Conservation (phyloP, 1,284 basidiomycete species). For the Apiotrichum siamense region DNA sequence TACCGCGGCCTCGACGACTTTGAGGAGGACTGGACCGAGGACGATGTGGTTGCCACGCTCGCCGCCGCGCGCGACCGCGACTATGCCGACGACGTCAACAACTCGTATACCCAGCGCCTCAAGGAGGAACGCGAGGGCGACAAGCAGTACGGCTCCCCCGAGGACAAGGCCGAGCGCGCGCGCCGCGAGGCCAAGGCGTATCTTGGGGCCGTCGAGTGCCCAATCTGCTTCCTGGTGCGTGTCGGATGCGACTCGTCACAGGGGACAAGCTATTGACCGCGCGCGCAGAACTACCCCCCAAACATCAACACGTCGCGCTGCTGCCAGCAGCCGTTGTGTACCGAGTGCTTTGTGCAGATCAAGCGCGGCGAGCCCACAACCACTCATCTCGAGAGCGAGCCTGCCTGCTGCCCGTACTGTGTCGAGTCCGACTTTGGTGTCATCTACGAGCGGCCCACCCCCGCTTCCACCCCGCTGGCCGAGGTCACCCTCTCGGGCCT, state of each 20-base stretch:
- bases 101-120: constrained; percentile 29
- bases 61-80: constrained; percentile 35
- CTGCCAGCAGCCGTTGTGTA: constrained; percentile 97
- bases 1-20: constrained; percentile 94
- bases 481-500: background rate
- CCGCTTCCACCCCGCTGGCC: background rate
- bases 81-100: constrained; percentile 32
- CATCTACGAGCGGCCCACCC: constrained; percentile 70
- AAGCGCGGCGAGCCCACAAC: constrained; percentile 90
- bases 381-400: constrained; percentile 84
- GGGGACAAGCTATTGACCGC: too few relatives aligned
- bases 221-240: constrained; percentile 97
- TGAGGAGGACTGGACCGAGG: constrained; percentile 75
- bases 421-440: constrained; percentile 95
- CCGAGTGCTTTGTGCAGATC: constrained; percentile 99
- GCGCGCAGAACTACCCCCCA: constrained; percentile 68
- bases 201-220: constrained; percentile 84
- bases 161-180: constrained; percentile 53
- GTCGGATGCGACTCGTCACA: too few relatives aligned
- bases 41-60: constrained; percentile 58
- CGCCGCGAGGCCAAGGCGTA: constrained; percentile 67
- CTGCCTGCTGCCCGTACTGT: constrained; percentile 93
- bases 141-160: constrained; percentile 15
- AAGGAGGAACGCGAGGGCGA: constrained; percentile 33
- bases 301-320: constrained; percentile 96